phyloP scores from a whole-genome alignment of 192 early-diverging fungal genomes.

The Coemansia sp. region DNA sequence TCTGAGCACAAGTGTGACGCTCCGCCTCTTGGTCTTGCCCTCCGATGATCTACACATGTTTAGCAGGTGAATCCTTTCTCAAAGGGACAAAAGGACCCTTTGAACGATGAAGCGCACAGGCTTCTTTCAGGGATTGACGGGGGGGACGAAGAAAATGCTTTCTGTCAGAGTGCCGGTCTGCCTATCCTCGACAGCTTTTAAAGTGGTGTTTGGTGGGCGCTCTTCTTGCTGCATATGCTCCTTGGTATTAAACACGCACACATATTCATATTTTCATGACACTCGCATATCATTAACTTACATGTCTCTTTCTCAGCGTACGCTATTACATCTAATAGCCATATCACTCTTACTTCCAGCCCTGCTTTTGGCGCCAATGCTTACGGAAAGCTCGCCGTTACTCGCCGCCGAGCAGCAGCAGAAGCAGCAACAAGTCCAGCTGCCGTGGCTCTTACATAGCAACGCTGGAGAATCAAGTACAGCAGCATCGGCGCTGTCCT shows the following conservation, averaged over 20 bases:
- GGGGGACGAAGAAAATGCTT: background rate
- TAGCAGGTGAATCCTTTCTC: constrained; percentile 1
- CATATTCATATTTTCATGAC: constrained; percentile 5
- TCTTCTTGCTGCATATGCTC: background rate
- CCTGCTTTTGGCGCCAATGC: constrained; percentile 10
- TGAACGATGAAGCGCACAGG: background rate
- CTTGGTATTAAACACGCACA: background rate
- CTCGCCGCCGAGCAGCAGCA: background rate
- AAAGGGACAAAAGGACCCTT: background rate
- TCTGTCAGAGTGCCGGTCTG: background rate
- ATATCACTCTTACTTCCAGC: constrained; percentile 9
- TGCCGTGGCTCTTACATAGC: constrained; percentile 7
- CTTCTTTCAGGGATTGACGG: background rate
- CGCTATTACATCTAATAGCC: background rate
- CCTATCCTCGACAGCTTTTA: background rate
- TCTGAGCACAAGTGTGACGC: background rate
- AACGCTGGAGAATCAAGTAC: background rate
- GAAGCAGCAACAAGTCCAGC: background rate
- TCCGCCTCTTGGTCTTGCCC: background rate
- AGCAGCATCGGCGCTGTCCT: constrained; percentile 1
- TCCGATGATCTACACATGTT: constrained; percentile 4
- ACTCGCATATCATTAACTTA: background rate
- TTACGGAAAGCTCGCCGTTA: constrained; percentile 6
- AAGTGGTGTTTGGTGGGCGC: background rate
- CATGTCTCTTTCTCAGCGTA: constrained; percentile 11